These are phyloP conservation scores for Mycosarcoma mackinlayi DNA, from an alignment of 1,284 basidiomycete species.

Conservation along the genomic window DNA sequence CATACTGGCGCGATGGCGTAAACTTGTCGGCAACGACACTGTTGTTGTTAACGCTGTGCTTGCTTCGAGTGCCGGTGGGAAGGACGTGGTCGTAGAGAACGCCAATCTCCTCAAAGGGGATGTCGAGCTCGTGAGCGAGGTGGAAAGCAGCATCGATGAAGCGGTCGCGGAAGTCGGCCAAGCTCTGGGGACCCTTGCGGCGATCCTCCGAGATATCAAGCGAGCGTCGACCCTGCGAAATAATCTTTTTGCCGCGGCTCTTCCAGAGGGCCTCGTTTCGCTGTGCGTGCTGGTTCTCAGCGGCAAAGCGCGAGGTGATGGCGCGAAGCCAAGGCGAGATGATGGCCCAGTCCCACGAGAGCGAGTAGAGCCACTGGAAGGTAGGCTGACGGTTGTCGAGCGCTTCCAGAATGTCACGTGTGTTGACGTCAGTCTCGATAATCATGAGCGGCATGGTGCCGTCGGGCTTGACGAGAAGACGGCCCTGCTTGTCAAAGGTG, in stretches of 20 bases:
- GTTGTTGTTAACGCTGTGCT: constrained; percentile 9
- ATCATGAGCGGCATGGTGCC: constrained; percentile 72
- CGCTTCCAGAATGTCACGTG: constrained; percentile 69
- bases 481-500: constrained; percentile 71
- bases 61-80: constrained; percentile 69
- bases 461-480: constrained; percentile 71
- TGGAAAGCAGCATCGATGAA: constrained; percentile 71
- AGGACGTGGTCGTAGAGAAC: constrained; percentile 73
- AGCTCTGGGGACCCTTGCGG: constrained; percentile 41
- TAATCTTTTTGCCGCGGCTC: constrained; percentile 46
- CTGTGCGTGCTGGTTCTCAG: constrained; percentile 34
- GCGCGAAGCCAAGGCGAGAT: constrained; percentile 70
- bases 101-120: constrained; percentile 73
- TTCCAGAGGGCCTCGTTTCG: constrained; percentile 56
- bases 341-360: constrained; percentile 72
- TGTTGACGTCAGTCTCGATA: constrained; percentile 71
- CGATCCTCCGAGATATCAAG: constrained; percentile 44
- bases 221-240: constrained; percentile 55
- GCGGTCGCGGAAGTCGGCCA: constrained; percentile 70
- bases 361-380: constrained; percentile 72
- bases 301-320: constrained; percentile 66
- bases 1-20: constrained; percentile 39
- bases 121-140: constrained; percentile 70
- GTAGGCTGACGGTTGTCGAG: constrained; percentile 71
- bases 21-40: constrained; percentile 33